Percentiles rank a stretch among this genome's conserved stretches.
phyloP scores from a whole-genome alignment of 257 asterid genomes.

The Gentiana straminea region DNA sequence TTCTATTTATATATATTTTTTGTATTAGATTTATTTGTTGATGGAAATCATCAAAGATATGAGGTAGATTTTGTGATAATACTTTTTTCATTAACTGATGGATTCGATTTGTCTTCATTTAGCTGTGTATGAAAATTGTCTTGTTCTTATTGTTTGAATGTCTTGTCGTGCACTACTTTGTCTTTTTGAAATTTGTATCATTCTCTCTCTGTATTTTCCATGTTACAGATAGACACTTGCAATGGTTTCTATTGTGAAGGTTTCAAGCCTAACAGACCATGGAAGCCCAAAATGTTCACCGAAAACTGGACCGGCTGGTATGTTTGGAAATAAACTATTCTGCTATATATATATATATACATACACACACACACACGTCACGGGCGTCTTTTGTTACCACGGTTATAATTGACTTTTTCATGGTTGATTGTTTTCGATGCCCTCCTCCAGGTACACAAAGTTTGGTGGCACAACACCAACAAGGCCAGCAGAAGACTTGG shows the following conservation, averaged over 20 bases:
- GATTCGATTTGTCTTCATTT: too few species aligned
- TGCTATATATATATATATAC: too few species aligned
- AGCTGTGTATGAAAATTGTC: too few species aligned
- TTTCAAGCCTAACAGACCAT: constrained; percentile 59
- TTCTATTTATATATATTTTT: too few species aligned
- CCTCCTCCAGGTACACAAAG: constrained; percentile 45
- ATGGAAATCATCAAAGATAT: too few species aligned
- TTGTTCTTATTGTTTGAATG: too few species aligned
- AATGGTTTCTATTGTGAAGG: constrained; percentile 90
- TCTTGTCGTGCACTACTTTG: background rate
- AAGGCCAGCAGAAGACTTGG: constrained; percentile 86
- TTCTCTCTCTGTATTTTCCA: background rate
- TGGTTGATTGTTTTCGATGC: background rate
- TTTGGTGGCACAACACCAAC: constrained; percentile 66
- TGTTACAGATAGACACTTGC: constrained; percentile 71
- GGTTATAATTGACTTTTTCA: background rate
- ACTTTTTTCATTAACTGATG: too few species aligned
- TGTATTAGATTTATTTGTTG: too few species aligned
- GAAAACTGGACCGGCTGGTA: constrained; percentile 97
- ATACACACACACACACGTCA: background rate
- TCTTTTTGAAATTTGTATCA: background rate
- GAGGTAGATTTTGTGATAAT: too few species aligned
- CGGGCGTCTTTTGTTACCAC: background rate
- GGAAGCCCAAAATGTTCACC: constrained; percentile 91
- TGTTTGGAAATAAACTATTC: background rate